Evolutionary conservation across 2,329 filamentous ascomycete species (phyloP).

Genomic region (Colletotrichum spaethianum): DNA sequence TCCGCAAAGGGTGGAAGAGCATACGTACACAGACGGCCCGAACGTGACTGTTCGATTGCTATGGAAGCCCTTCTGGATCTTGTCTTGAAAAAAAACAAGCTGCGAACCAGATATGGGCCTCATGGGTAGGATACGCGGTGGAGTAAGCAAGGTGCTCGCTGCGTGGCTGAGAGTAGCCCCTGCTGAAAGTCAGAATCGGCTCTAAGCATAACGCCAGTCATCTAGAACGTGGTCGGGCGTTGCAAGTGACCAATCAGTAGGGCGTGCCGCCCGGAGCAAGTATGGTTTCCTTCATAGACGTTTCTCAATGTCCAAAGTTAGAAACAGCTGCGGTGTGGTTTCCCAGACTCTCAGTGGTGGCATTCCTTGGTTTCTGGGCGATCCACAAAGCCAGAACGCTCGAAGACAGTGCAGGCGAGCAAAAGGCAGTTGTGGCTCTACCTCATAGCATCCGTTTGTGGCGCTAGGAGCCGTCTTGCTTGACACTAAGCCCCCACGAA

Average conservation of each 20-base stretch:
- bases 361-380: neutral
- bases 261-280: neutral
- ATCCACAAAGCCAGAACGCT: neutral
- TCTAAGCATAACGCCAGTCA: neutral
- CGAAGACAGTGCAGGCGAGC: neutral
- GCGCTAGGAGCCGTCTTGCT: neutral
- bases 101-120: neutral
- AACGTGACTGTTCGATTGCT: neutral
- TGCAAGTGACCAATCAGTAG: neutral
- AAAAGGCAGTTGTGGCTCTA: neutral
- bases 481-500: neutral
- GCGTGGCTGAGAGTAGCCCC: neutral
- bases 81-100: neutral
- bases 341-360: neutral
- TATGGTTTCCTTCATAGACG: neutral
- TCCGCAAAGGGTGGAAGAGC: too few species aligned
- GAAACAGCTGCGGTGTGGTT: neutral
- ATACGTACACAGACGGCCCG: neutral
- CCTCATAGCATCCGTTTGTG: too few species aligned
- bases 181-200: neutral
- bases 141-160: neutral
- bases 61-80: neutral
- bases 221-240: neutral
- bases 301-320: neutral
- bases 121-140: neutral